Percentiles rank a stretch among this genome's conserved stretches.
These are phyloP conservation scores for Eudorina sp. DNA, from an alignment of 139 green algal genomes.

Conservation along the genomic window DNA sequence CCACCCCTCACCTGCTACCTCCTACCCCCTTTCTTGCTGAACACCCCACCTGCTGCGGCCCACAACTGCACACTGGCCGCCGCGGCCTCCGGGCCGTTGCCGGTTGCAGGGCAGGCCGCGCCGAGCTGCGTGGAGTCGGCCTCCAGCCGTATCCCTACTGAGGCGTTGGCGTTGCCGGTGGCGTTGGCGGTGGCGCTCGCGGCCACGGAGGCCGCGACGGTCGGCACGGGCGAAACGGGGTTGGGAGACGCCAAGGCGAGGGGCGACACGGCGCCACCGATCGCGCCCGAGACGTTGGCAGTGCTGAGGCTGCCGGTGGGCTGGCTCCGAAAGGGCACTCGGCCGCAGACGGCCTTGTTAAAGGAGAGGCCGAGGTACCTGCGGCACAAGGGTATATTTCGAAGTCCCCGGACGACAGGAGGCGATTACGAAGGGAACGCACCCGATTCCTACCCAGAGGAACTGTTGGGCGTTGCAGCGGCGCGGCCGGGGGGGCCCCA, in stretches of 20 bases:
- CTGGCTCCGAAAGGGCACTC: neutral
- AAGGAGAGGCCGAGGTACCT: conserved; percentile 18
- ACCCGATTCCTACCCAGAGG: too few species aligned
- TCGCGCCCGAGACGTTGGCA: neutral
- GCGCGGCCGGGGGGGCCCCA: too few species aligned
- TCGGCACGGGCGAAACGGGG: neutral
- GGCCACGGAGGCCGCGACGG: neutral
- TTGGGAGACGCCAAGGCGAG: too few species aligned
- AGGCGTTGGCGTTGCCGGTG: too few species aligned
- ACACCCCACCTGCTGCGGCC: neutral
- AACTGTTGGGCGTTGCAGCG: too few species aligned
- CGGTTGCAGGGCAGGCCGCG: neutral
- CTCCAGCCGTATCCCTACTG: neutral
- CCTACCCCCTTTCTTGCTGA: too few species aligned
- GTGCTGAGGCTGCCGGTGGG: neutral
- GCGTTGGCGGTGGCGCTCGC: neutral
- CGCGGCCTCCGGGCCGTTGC: neutral
- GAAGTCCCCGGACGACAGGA: too few species aligned
- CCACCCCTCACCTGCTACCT: too few species aligned
- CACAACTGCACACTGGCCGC: neutral
- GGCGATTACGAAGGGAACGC: too few species aligned
- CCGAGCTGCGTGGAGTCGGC: conserved; percentile 9
- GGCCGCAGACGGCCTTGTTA: conserved; percentile 22
- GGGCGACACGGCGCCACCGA: too few species aligned
- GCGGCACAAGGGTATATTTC: too few species aligned